Conservation (phyloP, 2,329 filamentous ascomycete species). For the Talaromyces sp. region DNA sequence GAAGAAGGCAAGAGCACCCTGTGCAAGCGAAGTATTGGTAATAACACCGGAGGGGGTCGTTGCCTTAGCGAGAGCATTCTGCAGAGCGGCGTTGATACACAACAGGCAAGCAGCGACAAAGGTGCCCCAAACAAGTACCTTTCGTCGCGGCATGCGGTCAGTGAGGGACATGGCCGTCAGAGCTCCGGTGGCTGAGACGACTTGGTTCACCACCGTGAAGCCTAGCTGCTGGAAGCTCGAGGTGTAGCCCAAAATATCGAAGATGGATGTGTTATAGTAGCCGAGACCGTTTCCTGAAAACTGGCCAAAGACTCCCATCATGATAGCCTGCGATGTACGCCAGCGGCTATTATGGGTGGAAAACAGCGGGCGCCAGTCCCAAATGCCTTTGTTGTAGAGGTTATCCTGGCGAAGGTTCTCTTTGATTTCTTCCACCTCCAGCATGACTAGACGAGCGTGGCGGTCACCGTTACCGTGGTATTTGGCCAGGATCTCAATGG, state of each 20-base stretch:
- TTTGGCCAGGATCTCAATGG: slow-evolving; percentile 55
- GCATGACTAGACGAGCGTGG: slow-evolving; percentile 46
- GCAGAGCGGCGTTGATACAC: slow-evolving; percentile 39
- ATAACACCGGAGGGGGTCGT: neutral
- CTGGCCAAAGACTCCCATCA: slow-evolving; percentile 50
- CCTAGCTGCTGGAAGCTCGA: slow-evolving; percentile 36
- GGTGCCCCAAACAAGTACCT: slow-evolving; percentile 44
- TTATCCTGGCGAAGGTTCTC: slow-evolving; percentile 42
- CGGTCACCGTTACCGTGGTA: slow-evolving; percentile 59
- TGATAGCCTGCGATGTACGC: slow-evolving; percentile 46
- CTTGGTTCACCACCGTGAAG: slow-evolving; percentile 47
- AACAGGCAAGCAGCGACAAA: slow-evolving; percentile 20
- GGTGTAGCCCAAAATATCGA: slow-evolving; percentile 27
- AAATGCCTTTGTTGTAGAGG: slow-evolving; percentile 43
- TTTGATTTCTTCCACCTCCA: slow-evolving; percentile 42
- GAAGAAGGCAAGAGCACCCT: slow-evolving; percentile 39
- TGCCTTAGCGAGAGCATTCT: neutral
- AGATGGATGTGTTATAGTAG: slow-evolving; percentile 50
- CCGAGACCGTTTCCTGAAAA: slow-evolving; percentile 50
- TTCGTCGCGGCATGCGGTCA: slow-evolving; percentile 46
- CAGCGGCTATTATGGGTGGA: slow-evolving; percentile 44
- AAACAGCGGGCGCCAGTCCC: slow-evolving; percentile 46
- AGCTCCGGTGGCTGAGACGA: slow-evolving; percentile 44
- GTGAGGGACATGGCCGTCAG: slow-evolving; percentile 41
- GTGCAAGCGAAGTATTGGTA: slow-evolving; percentile 26